Percentiles rank a stretch among this genome's conserved stretches.
Evolutionary conservation across 805 yeast species (phyloP).

Genomic region (Cyberlindnera subsufficiens): DNA sequence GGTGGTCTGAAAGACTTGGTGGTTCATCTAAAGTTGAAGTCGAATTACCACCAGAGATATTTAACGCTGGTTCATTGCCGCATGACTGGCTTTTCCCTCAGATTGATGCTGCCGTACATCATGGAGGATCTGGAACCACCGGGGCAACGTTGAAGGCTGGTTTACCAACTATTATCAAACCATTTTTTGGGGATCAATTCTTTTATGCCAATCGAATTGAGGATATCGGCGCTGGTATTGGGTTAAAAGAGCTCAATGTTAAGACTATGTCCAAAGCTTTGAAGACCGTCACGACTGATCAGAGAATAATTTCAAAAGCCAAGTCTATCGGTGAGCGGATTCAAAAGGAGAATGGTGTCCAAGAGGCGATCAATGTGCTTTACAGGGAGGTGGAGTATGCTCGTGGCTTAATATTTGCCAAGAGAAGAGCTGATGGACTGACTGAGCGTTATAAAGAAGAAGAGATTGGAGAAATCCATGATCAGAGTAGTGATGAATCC

Average conservation of each 20-base stretch:
- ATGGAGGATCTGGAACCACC: constrained; percentile 96
- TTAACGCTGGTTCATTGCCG: constrained; percentile 67
- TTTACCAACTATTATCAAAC: constrained; percentile 83
- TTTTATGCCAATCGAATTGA: constrained; percentile 85
- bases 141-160: constrained; percentile 89
- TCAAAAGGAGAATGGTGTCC: constrained; percentile 73
- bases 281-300: constrained; percentile 58
- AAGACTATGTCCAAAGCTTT: constrained; percentile 63
- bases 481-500: constrained; percentile 4
- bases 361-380: constrained; percentile 67
- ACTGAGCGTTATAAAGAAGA: not conserved
- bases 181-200: constrained; percentile 95
- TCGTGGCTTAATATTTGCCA: constrained; percentile 44
- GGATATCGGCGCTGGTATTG: constrained; percentile 81
- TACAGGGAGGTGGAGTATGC: constrained; percentile 80
- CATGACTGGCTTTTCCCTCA: constrained; percentile 93
- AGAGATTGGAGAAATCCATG: constrained; percentile 2
- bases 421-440: constrained; percentile 26
- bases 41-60: constrained; percentile 59
- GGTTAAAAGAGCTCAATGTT: constrained; percentile 60
- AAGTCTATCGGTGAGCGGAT: constrained; percentile 55
- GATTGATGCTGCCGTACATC: constrained; percentile 93
- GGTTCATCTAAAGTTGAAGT: constrained; percentile 31
- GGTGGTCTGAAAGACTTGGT: constrained; percentile 81
- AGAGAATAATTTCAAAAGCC: constrained; percentile 65